Base-by-base conservation (phyloP, 805 yeast species). In the Hanseniaspora singularis region DNA sequence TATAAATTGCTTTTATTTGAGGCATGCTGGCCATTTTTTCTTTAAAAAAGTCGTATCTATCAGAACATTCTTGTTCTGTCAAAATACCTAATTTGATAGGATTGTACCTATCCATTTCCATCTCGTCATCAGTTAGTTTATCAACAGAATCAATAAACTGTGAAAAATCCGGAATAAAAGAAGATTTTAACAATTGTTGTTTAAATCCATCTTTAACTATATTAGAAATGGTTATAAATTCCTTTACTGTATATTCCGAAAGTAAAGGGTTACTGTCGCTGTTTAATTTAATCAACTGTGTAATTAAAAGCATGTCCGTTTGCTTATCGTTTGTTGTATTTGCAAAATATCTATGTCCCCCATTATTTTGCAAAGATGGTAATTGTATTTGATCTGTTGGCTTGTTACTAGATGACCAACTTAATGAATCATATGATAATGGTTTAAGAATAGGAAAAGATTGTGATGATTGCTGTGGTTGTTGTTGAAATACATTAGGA, bases 31-130 rank as follows among this genome's bases (percentile, higher is more conserved):
- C 71, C 15, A 84, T 59, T 9, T 61, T 58, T 0, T 61, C 58
- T 23, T 70, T 63, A 59, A 79, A 87, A 8, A 71, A 38, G 1
- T 67, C 54, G 24, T 83, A 61, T 26, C 92, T 63, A 23, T 55
- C 46, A 39, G 64, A 62, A 3, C 94, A 87, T 55, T 85, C 83
- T 14, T 69, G 74, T 11, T 64, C 51, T 2, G 81, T 64, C 9
- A 87, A 52, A 2, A 81, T 53, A 0, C 87, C 86, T 15, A 67
- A 58, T 1, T 73, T 64, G 0, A 86, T 67, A 9, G 80, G 66
- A 54, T 81, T 87, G 66, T 22, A 34, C 15, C 34, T 44, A 14
- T 44, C 19, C 48, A 30, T 44, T 7, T 23, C 41, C 46, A 41
- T 41, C 3, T 36, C 36, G 7, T 37, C 48, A 18, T 44, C 48